These are phyloP conservation scores for Tolypocladium tundrense DNA, from an alignment of 2,329 filamentous ascomycete genomes.

Conservation along the genomic window DNA sequence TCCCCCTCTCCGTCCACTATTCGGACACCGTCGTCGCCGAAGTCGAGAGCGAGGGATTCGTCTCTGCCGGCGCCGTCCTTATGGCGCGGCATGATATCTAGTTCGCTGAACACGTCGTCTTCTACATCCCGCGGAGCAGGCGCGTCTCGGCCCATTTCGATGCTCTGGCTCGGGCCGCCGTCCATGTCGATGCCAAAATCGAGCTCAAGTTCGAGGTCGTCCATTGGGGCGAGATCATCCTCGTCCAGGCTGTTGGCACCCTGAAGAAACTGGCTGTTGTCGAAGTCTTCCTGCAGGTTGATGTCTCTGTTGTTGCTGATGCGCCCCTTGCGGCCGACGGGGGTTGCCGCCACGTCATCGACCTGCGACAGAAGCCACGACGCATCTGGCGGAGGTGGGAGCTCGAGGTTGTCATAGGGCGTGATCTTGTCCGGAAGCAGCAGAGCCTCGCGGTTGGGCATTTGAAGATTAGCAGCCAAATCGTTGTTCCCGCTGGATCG, in stretches of 20 bases:
- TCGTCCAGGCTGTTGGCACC: constrained; percentile 51
- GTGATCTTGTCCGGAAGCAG: constrained; percentile 89
- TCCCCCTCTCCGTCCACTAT: constrained; percentile 57
- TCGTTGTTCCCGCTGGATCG: constrained; percentile 92
- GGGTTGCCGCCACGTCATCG: constrained; percentile 46
- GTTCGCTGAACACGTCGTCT: constrained; percentile 58
- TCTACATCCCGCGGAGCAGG: constrained; percentile 56
- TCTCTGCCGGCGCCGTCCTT: constrained; percentile 49
- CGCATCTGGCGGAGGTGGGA: constrained; percentile 78
- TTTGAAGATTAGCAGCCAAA: constrained; percentile 70
- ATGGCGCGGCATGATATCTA: constrained; percentile 45
- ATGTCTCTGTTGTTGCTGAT: constrained; percentile 53
- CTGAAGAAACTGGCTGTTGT: constrained; percentile 72
- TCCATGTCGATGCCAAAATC: constrained; percentile 68
- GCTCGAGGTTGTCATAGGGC: constrained; percentile 69
- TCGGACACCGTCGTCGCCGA: constrained; percentile 43
- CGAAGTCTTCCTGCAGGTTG: constrained; percentile 58
- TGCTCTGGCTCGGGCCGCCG: constrained; percentile 54
- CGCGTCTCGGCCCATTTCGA: constrained; percentile 87
- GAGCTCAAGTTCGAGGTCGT: constrained; percentile 62
- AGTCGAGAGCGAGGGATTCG: constrained; percentile 41
- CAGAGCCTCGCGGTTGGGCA: constrained; percentile 75
- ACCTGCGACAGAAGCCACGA: constrained; percentile 73
- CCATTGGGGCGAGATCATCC: constrained; percentile 45
- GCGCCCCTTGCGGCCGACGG: constrained; percentile 46